Conservation (phyloP, 345 rosid species). For the Raphanus sativus region DNA sequence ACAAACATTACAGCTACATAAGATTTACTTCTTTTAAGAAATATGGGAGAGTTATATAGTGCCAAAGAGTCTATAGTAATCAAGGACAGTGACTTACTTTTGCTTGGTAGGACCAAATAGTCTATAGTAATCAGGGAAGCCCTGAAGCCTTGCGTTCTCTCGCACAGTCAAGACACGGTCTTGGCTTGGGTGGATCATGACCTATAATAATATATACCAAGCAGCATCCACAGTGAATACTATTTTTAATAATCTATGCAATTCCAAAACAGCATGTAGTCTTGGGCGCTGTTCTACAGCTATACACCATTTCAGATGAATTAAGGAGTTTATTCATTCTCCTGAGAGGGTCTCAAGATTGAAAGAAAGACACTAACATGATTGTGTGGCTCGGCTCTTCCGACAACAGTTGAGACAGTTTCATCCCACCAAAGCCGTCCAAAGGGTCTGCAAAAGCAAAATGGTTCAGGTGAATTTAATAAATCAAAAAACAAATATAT, state of each 20-base stretch:
- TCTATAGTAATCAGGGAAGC: slow-evolving; percentile 67
- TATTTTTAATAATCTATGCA: not conserved
- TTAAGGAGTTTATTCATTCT: not conserved
- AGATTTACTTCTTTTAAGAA: not conserved
- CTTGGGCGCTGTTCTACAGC: too few species aligned
- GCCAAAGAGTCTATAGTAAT: not conserved
- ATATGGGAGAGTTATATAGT: not conserved
- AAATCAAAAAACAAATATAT: not conserved
- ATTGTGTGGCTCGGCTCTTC: slow-evolving; percentile 74
- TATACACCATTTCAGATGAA: not conserved
- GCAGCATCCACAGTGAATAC: not conserved
- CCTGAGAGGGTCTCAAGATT: not conserved
- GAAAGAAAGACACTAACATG: slow-evolving; percentile 42
- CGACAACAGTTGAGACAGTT: slow-evolving; percentile 77
- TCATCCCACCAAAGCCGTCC: slow-evolving; percentile 93
- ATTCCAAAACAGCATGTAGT: too few species aligned
- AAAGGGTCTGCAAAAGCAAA: slow-evolving; percentile 51
- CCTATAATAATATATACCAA: slow-evolving; percentile 37
- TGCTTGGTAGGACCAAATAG: slow-evolving; percentile 64
- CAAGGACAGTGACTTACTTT: slow-evolving; percentile 40
- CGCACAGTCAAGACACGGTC: slow-evolving; percentile 64
- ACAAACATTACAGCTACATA: not conserved
- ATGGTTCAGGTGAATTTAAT: not conserved
- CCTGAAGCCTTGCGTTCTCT: slow-evolving; percentile 75
- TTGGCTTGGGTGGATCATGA: slow-evolving; percentile 62